phyloP scores from a whole-genome alignment of 75 land plant genomes.

The Sequoiadendron giganteum region DNA sequence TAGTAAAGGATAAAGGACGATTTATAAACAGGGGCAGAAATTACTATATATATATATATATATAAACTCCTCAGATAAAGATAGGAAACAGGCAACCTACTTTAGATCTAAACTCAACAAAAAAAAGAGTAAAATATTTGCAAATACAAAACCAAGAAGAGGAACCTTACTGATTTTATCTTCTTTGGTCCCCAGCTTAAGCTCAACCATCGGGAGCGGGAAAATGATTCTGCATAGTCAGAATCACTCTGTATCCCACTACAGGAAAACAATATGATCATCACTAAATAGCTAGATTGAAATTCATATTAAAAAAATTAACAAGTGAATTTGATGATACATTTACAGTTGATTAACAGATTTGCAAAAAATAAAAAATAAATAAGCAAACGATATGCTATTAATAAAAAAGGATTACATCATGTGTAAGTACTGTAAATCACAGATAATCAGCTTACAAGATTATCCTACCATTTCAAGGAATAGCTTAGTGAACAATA shows the following conservation, averaged over 20 bases:
- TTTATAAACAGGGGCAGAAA: not conserved
- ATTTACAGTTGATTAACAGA: not conserved
- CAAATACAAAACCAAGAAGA: not conserved
- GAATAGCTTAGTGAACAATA: not conserved
- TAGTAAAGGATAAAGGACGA: not conserved
- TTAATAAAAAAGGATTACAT: not conserved
- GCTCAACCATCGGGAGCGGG: constrained; percentile 75
- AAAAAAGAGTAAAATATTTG: not conserved
- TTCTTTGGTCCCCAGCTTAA: constrained; percentile 76
- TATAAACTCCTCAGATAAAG: not conserved
- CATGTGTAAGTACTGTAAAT: too few relatives aligned
- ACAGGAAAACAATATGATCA: constrained; percentile 2
- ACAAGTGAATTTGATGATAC: not conserved
- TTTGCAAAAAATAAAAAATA: too few relatives aligned
- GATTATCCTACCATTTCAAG: not conserved
- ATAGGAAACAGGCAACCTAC: not conserved
- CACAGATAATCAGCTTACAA: not conserved
- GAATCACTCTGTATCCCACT: constrained; percentile 81
- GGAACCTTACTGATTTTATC: constrained; percentile 62
- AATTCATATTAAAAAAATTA: not conserved
- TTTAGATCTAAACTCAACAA: not conserved
- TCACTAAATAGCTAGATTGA: not conserved
- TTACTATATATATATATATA: not conserved
- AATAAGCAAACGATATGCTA: not conserved
- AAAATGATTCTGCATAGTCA: constrained; percentile 71